Base-by-base conservation (phyloP, 805 yeast genomes). In the Wickerhamomyces chaumierensis region DNA sequence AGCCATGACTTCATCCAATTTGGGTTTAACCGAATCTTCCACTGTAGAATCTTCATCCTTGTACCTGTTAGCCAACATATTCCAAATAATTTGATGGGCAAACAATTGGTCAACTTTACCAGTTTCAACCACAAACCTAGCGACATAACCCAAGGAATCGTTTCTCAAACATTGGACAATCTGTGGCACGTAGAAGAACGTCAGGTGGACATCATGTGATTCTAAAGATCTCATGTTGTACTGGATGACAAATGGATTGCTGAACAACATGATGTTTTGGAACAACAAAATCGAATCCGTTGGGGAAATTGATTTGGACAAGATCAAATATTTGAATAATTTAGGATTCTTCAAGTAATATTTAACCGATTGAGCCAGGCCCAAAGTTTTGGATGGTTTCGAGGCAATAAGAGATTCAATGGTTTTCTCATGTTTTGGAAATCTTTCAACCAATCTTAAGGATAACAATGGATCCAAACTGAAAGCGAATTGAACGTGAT, bases 1-100 rank as follows among this genome's bases (percentile, higher is more conserved):
- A 8, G 63, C 63, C 46, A 81, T 77, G 25, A 90, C 83, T 34
- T 65, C 66, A 55, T 90, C 96, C 46, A 92, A 66, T 2, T 68
- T 68, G 1, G 96, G 96, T 58, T 90, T 90, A 52, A 90, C 65
- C 1, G 73, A 66, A 60, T 88, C 95, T 4, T 94, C 92, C 7
- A 73, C 68, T 0, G 75, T 66, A 0, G 86, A 79, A 9, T 90
- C 95, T 49, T 90, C 97, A 55, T 84, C 96, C 48, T 80, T 81
- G 60, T 73, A 92, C 44, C 87, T 75, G 55, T 94, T 92, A 1
- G 99, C 97, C 52, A 81, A 61, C 83, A 92, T 86, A 53, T 92
- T 92, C 99, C 99, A 92, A 39, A 92, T 86, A 47, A 92, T 88
- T 60, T 92, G 99, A 59, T 92, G 99, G 0, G 97, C 88, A 67